Conservation (phyloP, 2,329 filamentous ascomycete species). For the Phialophora tarda region DNA sequence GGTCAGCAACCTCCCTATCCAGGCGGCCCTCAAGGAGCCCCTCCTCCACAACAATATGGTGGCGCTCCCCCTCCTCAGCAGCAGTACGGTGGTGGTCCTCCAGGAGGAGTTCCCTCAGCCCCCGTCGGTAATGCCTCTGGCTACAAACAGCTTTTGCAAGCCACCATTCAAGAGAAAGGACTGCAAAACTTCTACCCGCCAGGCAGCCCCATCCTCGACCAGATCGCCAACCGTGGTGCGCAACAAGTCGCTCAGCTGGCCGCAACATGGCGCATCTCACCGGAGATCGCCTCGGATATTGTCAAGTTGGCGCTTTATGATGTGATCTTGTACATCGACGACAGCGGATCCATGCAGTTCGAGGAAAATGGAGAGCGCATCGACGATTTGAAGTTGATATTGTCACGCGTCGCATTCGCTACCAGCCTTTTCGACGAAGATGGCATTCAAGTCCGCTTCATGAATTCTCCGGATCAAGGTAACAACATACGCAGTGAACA, state of each 20-base stretch:
- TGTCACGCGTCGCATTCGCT: slow-evolving; percentile 67
- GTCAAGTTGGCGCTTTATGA: slow-evolving; percentile 68
- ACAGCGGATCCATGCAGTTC: slow-evolving; percentile 72
- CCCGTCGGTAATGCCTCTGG: slow-evolving; percentile 56
- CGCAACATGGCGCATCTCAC: slow-evolving; percentile 61
- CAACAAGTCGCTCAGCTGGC: slow-evolving; percentile 62
- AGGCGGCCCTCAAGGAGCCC: slow-evolving; percentile 45
- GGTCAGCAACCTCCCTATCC: slow-evolving; percentile 43
- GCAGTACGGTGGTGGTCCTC: slow-evolving; percentile 41
- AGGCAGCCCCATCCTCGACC: slow-evolving; percentile 56
- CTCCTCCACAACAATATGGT: slow-evolving; percentile 36
- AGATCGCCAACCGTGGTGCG: slow-evolving; percentile 57
- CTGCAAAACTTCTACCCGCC: slow-evolving; percentile 65
- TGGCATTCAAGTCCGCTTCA: slow-evolving; percentile 71
- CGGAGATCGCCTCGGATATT: slow-evolving; percentile 67
- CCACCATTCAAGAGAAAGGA: slow-evolving; percentile 65
- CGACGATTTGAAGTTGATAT: slow-evolving; percentile 68
- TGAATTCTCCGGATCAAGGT: slow-evolving; percentile 64
- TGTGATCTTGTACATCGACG: slow-evolving; percentile 68
- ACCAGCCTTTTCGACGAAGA: slow-evolving; percentile 73
- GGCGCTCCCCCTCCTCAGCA: slow-evolving; percentile 40
- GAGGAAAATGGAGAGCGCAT: slow-evolving; percentile 71
- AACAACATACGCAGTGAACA: slow-evolving; percentile 63
- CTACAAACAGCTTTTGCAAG: slow-evolving; percentile 63
- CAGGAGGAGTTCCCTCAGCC: slow-evolving; percentile 42